These are phyloP conservation scores for Botrytis porri DNA, from an alignment of 2,329 filamentous ascomycete genomes.

Conservation along the genomic window DNA sequence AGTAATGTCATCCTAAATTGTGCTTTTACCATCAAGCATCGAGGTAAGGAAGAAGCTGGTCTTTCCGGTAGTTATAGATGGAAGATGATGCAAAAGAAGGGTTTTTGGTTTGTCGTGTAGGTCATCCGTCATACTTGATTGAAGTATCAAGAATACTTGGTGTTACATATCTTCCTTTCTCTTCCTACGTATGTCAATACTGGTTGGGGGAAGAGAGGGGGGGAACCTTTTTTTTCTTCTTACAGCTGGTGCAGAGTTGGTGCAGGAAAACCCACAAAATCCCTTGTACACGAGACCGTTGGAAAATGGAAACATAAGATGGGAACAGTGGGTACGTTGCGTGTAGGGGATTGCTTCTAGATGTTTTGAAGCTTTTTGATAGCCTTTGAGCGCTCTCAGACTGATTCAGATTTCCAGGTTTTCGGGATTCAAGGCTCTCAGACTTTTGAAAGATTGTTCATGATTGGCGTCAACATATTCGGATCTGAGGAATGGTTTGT, in stretches of 20 bases:
- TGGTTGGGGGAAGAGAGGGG: not conserved
- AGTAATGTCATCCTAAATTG: not conserved
- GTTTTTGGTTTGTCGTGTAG: not conserved
- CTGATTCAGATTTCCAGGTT: not conserved
- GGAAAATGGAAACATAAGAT: constrained; percentile 2
- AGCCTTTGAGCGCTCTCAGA: not conserved
- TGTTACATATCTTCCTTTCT: not conserved
- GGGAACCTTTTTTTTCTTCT: not conserved
- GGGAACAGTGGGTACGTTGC: not conserved
- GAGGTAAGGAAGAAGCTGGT: not conserved
- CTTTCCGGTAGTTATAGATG: too few relatives aligned
- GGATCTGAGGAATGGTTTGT: not conserved
- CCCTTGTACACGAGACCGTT: constrained; percentile 5
- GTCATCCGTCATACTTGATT: not conserved
- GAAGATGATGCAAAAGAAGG: not conserved
- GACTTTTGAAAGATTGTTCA: not conserved
- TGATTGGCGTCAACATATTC: not conserved
- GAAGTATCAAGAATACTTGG: not conserved
- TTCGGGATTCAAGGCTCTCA: too few relatives aligned
- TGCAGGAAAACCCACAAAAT: constrained; percentile 11
- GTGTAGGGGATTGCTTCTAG: constrained; percentile 10
- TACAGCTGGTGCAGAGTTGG: not conserved
- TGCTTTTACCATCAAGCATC: not conserved
- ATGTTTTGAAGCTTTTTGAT: not conserved
- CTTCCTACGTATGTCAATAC: not conserved